These are phyloP conservation scores for Geotrichum carabidarum DNA, from an alignment of 1,139 yeast genomes.

Conservation along the genomic window DNA sequence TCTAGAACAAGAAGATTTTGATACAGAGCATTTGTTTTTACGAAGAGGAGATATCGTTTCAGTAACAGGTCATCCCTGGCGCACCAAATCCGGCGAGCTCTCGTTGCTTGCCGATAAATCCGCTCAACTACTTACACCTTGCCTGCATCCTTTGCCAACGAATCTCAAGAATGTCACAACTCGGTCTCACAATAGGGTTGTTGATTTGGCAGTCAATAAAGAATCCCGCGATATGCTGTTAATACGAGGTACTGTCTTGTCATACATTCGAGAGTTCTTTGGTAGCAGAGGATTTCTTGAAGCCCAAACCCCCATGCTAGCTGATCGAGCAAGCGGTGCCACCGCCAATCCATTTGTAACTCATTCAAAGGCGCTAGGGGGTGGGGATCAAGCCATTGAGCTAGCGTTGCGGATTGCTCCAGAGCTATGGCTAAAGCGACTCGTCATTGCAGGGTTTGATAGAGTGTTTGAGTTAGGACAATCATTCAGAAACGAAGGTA, in stretches of 20 bases:
- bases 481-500: constrained; percentile 85
- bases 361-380: constrained; percentile 45
- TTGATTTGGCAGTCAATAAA: constrained; percentile 64
- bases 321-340: constrained; percentile 75
- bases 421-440: constrained; percentile 82
- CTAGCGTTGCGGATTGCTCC: constrained; percentile 84
- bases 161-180: constrained; percentile 51
- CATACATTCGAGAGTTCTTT: constrained; percentile 55
- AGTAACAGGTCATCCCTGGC: constrained; percentile 64
- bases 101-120: constrained; percentile 58
- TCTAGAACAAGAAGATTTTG: constrained; percentile 44
- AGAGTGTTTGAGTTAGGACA: constrained; percentile 81
- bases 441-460: constrained; percentile 80
- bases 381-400: constrained; percentile 24
- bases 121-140: constrained; percentile 56
- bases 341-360: constrained; percentile 80
- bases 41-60: constrained; percentile 68
- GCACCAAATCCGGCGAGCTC: constrained; percentile 72
- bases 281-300: constrained; percentile 59
- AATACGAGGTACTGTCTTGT: constrained; percentile 52
- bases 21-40: constrained; percentile 44
- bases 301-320: constrained; percentile 81
- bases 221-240: constrained; percentile 47
- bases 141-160: constrained; percentile 68
- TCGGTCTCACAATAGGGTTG: constrained; percentile 62